These are phyloP conservation scores for Wickerhamiella shivajii DNA, from an alignment of 805 yeast species.

Conservation along the genomic window DNA sequence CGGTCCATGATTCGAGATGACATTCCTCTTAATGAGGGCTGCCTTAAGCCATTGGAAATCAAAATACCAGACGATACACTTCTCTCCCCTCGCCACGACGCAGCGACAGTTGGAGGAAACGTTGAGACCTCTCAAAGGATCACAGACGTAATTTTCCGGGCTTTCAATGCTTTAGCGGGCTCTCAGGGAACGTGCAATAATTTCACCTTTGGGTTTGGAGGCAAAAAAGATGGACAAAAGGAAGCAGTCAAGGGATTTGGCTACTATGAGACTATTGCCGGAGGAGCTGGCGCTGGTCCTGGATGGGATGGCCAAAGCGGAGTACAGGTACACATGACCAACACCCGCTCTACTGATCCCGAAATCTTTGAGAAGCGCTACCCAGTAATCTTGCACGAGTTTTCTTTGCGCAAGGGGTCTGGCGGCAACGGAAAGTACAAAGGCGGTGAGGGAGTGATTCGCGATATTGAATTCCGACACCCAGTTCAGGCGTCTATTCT, in stretches of 20 bases:
- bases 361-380: conserved; percentile 80
- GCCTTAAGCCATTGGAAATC: conserved; percentile 64
- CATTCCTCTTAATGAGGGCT: conserved; percentile 90
- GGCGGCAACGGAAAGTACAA: conserved; percentile 63
- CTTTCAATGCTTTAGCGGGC: conserved; percentile 82
- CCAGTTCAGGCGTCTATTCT: conserved; percentile 65
- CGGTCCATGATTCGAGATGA: conserved; percentile 74
- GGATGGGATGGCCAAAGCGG: conserved; percentile 77
- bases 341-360: conserved; percentile 83
- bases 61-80: conserved; percentile 47
- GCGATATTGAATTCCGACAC: conserved; percentile 69
- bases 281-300: conserved; percentile 88
- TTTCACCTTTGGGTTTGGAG: conserved; percentile 78
- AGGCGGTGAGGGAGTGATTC: conserved; percentile 79
- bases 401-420: conserved; percentile 51
- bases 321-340: conserved; percentile 91
- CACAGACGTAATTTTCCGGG: conserved; percentile 75
- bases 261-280: conserved; percentile 88
- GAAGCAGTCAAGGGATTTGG: conserved; percentile 57
- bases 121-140: conserved; percentile 91
- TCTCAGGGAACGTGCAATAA: conserved; percentile 95
- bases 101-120: conserved; percentile 92
- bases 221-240: conserved; percentile 28
- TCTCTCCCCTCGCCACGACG: conserved; percentile 63
- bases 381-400: conserved; percentile 65